Conservation (phyloP, 2,329 filamentous ascomycete species). For the Scopulariopsis brevicaulis region DNA sequence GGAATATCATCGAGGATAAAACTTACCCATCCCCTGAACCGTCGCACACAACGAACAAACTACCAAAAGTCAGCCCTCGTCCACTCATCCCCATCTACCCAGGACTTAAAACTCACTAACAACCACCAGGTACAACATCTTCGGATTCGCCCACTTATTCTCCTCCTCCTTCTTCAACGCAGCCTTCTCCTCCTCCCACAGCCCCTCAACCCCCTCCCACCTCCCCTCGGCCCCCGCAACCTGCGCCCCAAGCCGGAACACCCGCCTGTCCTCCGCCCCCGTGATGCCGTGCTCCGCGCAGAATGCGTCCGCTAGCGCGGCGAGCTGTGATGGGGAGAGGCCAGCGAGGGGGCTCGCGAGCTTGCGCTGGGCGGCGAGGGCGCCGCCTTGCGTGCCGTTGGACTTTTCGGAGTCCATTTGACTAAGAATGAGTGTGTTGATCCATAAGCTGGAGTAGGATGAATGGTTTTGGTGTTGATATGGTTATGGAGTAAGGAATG, state of each 20-base stretch:
- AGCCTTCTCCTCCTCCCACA: constrained; percentile 46
- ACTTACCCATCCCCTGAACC: constrained; percentile 50
- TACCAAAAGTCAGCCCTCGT: neutral
- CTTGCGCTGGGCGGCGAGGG: neutral
- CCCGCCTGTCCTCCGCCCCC: constrained; percentile 42
- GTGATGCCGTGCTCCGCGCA: constrained; percentile 36
- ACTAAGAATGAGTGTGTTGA: no score
- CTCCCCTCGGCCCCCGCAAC: constrained; percentile 40
- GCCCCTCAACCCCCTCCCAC: constrained; percentile 35
- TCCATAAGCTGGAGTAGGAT: no score
- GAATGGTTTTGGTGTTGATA: no score
- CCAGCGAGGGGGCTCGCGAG: constrained; percentile 4
- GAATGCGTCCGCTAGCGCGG: neutral
- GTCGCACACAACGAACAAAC: constrained; percentile 58
- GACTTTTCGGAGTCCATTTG: neutral
- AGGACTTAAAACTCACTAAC: constrained; percentile 23
- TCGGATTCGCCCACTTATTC: constrained; percentile 59
- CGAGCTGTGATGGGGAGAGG: neutral
- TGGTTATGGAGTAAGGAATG: no score
- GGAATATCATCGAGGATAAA: neutral
- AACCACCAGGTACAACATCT: constrained; percentile 54
- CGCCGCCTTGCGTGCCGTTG: neutral
- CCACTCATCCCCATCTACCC: no score
- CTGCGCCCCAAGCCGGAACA: constrained; percentile 48
- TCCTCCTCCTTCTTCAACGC: constrained; percentile 48